Evolutionary conservation across 2,329 filamentous ascomycete genomes (phyloP), one percentile per base, ranked within the genome.

Genomic region (Elsinoe perseae): DNA sequence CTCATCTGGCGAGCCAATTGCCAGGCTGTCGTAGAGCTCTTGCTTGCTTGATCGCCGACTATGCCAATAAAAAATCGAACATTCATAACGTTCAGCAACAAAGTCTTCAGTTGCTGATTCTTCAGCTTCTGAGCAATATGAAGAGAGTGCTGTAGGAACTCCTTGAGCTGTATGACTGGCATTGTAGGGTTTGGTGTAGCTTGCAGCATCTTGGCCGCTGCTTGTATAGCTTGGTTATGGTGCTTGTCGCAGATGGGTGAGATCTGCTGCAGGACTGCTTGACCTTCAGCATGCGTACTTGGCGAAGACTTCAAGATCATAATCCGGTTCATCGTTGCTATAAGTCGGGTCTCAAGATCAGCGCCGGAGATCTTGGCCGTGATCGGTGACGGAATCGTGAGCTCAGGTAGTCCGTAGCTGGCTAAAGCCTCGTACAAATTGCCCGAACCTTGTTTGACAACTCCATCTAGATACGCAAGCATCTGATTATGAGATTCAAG

Each of bases 81-180:
- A 54, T 87, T 86, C 86, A 96, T 95, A 61, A 93, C 84, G 62
- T 84, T 90, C 58, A 96, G 80, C 4, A 86, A 84, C 61, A 96
- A 86, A 48, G 85, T 85, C n/a, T 90, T 79, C 55, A 91, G 85
- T 61, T 95, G 87, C 27, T 82, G 82, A 67, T 95, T 95, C 56
- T 78, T 77, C 7, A 86, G 83, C 6, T 76, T 75, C 61, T 85
- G 85, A 10, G 87, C 85, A 2, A 83, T 81, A 36, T 80, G 78
- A 40, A 95, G 78, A 1, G 89, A 86, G 36, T 79, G 77, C 59
- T 88, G 83, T 55, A 96, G 84, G 64, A 86, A 83, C 38, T 85
- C 80, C 70, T 95, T 96, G 56, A 87, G 84, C 60, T 86, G 81
- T 58, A 88, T 83, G 59, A 93, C 85, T 23, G 85, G 81, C n/a